phyloP scores from a whole-genome alignment of 306 rosid genomes.

The Argentina anserina region DNA sequence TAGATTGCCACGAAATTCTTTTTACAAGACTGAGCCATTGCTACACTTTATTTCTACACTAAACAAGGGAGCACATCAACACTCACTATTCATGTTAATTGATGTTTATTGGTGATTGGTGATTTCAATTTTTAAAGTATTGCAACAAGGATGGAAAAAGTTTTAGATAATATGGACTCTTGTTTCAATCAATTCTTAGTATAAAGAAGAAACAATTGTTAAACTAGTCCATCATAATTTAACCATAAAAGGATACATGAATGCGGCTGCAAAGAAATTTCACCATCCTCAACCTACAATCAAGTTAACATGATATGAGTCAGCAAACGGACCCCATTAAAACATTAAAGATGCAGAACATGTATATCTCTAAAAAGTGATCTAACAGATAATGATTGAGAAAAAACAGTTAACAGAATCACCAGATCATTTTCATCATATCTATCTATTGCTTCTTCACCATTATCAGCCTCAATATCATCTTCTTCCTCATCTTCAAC shows the following conservation, averaged over 20 bases:
- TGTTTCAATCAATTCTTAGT: background rate
- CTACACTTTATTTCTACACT: background rate
- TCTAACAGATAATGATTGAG: background rate
- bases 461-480: constrained; percentile 49
- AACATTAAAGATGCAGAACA: background rate
- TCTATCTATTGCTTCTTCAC: constrained; percentile 51
- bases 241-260: constrained; percentile 53
- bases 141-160: background rate
- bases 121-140: background rate
- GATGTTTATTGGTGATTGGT: background rate
- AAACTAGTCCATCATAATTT: background rate
- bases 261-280: constrained; percentile 51
- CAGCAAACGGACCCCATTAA: background rate
- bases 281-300: constrained; percentile 58
- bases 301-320: constrained; percentile 19
- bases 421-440: constrained; percentile 57
- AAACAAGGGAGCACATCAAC: background rate
- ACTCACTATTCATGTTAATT: background rate
- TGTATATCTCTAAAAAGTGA: background rate
- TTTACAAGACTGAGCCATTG: background rate
- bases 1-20: background rate
- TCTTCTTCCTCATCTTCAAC: constrained; percentile 59
- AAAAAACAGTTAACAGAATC: constrained; percentile 12
- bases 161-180: background rate
- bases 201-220: background rate